These are phyloP conservation scores for Daldinia decipiens DNA, from an alignment of 495 filamentous ascomycete genomes.

Conservation along the genomic window DNA sequence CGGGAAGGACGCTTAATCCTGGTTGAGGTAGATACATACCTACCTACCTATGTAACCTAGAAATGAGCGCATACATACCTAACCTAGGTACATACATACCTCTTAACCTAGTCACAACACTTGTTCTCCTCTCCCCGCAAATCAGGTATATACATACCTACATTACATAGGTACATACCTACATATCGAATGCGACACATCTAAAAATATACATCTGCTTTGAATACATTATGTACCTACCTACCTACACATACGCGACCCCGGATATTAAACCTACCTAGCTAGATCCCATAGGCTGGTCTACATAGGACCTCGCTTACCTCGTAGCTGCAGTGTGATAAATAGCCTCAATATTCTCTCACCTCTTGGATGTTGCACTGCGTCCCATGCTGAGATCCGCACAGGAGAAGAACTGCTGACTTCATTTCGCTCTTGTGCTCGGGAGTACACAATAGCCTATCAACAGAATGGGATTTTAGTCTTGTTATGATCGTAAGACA, in stretches of 20 bases:
- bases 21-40: background rate
- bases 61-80: too few relatives aligned
- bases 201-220: conserved; percentile 15
- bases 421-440: background rate
- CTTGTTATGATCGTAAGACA: background rate
- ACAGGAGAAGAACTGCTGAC: conserved; percentile 12
- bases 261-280: conserved; percentile 5
- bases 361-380: conserved; percentile 6
- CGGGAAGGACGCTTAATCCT: too few relatives aligned
- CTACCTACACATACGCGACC: background rate
- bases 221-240: too few relatives aligned
- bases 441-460: background rate
- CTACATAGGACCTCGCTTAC: conserved; percentile 22
- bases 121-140: background rate
- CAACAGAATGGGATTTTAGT: background rate
- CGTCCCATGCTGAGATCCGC: background rate
- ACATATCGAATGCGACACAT: background rate
- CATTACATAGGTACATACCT: too few relatives aligned
- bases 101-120: background rate
- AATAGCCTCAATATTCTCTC: conserved; percentile 29
- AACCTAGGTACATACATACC: background rate
- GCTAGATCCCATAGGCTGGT: conserved; percentile 16
- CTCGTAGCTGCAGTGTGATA: background rate
- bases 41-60: too few relatives aligned
- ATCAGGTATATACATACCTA: background rate